Percentiles rank a stretch among this genome's conserved stretches.
Conservation (phyloP, 441 rosid genomes). For the Croton laevigatus region DNA sequence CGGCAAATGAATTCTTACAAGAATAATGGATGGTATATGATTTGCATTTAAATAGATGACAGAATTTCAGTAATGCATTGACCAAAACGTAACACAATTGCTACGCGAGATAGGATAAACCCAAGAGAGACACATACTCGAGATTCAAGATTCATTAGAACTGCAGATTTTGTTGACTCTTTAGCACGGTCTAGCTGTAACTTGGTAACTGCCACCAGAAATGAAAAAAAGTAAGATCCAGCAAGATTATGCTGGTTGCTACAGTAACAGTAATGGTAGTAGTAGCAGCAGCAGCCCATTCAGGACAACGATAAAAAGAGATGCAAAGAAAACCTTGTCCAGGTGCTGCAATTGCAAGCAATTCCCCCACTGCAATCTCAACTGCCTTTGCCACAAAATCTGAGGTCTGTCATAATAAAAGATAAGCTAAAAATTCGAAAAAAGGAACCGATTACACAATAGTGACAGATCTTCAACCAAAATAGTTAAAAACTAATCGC, state of each 20-base stretch:
- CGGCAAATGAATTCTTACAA: too few species aligned
- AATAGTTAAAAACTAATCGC: background rate
- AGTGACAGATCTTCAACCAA: background rate
- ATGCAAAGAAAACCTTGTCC: slow-evolving; percentile 54
- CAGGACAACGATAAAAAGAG: background rate
- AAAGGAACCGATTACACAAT: background rate
- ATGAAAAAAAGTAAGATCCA: background rate
- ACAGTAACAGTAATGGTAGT: too few species aligned
- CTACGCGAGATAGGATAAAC: background rate
- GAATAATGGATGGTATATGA: too few species aligned
- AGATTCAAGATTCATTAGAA: slow-evolving; percentile 89
- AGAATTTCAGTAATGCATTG: background rate
- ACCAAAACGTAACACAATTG: background rate
- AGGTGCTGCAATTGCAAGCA: slow-evolving; percentile 56
- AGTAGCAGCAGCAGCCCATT: background rate
- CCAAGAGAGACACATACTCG: slow-evolving; percentile 44
- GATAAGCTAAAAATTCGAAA: slow-evolving; percentile 3
- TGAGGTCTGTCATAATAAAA: slow-evolving; percentile 42
- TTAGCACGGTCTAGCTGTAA: slow-evolving; percentile 73
- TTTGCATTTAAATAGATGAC: too few species aligned
- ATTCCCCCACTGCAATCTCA: slow-evolving; percentile 64
- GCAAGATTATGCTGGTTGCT: background rate
- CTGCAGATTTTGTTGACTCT: slow-evolving; percentile 75
- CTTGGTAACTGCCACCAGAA: slow-evolving; percentile 46
- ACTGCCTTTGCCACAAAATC: slow-evolving; percentile 66